Percentiles rank a stretch among this genome's conserved stretches.
Evolutionary conservation across 768 basidiomycete genomes (phyloP).

Genomic region (Podaxis sp.): DNA sequence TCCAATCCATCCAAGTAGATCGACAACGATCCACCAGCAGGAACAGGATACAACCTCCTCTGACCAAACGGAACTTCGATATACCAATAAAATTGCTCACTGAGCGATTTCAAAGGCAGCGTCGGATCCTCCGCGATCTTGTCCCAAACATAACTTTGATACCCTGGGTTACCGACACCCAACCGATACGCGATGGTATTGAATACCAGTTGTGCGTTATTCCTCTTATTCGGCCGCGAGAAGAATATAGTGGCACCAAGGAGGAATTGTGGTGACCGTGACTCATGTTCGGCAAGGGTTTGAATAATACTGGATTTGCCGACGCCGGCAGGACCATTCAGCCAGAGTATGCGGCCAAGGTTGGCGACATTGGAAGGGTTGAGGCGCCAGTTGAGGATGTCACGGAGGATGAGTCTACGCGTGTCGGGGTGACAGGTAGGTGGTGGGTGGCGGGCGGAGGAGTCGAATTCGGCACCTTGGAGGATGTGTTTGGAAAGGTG

Average conservation of each 20-base stretch:
- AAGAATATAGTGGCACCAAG: neutral
- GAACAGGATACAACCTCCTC: neutral
- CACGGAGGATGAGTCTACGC: neutral
- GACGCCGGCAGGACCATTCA: neutral
- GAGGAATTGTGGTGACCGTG: neutral
- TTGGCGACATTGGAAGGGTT: neutral
- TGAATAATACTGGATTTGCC: constrained; percentile 2
- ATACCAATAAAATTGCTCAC: neutral
- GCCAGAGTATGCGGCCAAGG: neutral
- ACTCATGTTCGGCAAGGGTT: neutral
- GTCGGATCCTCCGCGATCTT: neutral
- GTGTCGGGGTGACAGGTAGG: neutral
- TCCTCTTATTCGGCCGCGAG: neutral
- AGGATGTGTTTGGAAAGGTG: neutral
- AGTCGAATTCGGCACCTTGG: neutral
- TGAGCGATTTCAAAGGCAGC: neutral
- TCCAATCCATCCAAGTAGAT: constrained; percentile 1
- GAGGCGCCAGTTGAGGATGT: neutral
- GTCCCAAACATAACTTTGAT: neutral
- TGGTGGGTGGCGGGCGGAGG: neutral
- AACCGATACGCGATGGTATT: neutral
- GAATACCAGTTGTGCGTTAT: neutral
- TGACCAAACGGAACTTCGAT: neutral
- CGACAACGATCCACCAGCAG: neutral
- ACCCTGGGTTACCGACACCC: neutral